Base-by-base conservation (phyloP, 345 rosid species). In the Salix exigua region DNA sequence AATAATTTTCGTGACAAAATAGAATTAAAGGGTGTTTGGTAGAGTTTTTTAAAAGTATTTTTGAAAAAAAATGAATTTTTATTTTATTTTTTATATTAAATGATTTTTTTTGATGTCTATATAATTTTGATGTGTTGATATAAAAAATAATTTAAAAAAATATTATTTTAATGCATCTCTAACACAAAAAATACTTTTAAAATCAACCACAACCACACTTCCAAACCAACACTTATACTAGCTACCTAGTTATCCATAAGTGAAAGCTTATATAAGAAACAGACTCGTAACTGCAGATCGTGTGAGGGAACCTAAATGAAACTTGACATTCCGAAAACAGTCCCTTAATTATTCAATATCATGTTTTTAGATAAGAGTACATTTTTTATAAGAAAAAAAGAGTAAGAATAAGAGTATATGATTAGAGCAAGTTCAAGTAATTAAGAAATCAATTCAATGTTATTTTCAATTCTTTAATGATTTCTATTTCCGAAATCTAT, bases 241-340 rank as follows among this genome's bases (percentile, higher is more conserved):
- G 50, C 23, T 35, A 66, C 71, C 44, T 65, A 50, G 66, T 66
- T 50, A 66, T 17, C 28, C 65, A 50, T 18, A 75, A 64, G 71
- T 74, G 77, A 21, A 21, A 42, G 21, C 42, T 46, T 16, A 23
- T 9, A 50, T 30, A n/a, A 66, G 3, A 31, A 13, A 30, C 40
- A 51, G 74, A 51, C 62, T 71, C 62, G 18, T 62, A 40, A 23
- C 51, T 37, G 71, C 71, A 66, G 46, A 37, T 28, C 23, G 44
- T 38, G 65, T 38, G 63, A 40, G 44, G 55, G 66, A 60, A 71
- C 28, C 10, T 18, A 44, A 31, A n/a, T 38, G 31, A 23, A 46
- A 11, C 55, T 18, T 25, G 72, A 74, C 75, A 37, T 25, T 40
- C 35, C 67, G 37, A n/a, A 13, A 73, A 5, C 25, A 4, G 14